phyloP scores from a whole-genome alignment of 2,329 filamentous ascomycete genomes.

The Verticillium tricorpus region DNA sequence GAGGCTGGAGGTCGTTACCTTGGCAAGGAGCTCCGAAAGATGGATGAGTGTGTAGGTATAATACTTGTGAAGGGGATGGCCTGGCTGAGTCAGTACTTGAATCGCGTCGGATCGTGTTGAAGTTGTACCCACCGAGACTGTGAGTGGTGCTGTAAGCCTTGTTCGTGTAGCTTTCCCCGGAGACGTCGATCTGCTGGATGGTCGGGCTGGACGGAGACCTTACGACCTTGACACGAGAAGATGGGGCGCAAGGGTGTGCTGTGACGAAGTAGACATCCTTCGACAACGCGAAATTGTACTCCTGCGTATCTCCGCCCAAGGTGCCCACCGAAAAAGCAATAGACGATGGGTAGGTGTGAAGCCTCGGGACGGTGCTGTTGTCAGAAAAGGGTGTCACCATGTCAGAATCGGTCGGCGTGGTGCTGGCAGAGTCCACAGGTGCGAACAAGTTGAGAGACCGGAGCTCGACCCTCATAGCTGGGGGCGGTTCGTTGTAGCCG shows the following conservation, averaged over 20 bases:
- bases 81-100: constrained; percentile 24
- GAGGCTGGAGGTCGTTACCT: constrained; percentile 36
- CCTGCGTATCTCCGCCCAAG: constrained; percentile 33
- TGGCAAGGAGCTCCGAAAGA: constrained; percentile 50
- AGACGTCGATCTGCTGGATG: constrained; percentile 52
- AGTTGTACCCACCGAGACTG: constrained; percentile 35
- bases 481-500: constrained; percentile 42
- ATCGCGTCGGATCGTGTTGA: too few relatives aligned
- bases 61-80: constrained; percentile 59
- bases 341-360: constrained; percentile 34
- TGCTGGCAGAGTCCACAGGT: constrained; percentile 37
- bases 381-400: constrained; percentile 33
- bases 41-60: constrained; percentile 58
- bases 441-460: constrained; percentile 44
- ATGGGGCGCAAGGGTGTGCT: constrained; percentile 59
- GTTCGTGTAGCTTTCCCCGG: constrained; percentile 36
- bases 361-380: constrained; percentile 21
- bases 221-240: constrained; percentile 51
- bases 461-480: constrained; percentile 44
- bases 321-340: constrained; percentile 33
- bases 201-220: constrained; percentile 57
- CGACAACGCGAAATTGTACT: constrained; percentile 40
- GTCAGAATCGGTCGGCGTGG: constrained; percentile 38
- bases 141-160: constrained; percentile 42
- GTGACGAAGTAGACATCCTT: constrained; percentile 63